Conservation (phyloP, 805 yeast species). For the Metschnikowia noctiluminum region DNA sequence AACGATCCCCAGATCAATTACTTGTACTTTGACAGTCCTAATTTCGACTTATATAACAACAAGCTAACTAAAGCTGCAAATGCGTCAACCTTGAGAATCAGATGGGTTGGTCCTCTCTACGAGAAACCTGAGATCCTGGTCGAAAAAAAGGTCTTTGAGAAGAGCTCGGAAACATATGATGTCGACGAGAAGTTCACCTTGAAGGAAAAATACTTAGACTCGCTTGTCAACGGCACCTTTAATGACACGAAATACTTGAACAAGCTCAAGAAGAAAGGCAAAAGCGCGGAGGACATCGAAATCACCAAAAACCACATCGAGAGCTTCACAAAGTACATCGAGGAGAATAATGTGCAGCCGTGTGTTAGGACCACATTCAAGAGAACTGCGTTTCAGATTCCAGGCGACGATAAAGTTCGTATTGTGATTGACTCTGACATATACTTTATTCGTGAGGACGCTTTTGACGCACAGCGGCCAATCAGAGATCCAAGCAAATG, state of each 20-base stretch:
- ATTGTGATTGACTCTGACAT: slow-evolving; percentile 88
- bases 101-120: slow-evolving; percentile 84
- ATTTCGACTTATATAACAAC: slow-evolving; percentile 82
- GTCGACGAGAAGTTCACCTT: slow-evolving; percentile 61
- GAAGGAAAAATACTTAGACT: slow-evolving; percentile 79
- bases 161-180: slow-evolving; percentile 48
- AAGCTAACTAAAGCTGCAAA: slow-evolving; percentile 68
- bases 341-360: slow-evolving; percentile 71
- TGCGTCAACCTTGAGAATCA: slow-evolving; percentile 74
- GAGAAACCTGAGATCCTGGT: slow-evolving; percentile 75
- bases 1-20: slow-evolving; percentile 74
- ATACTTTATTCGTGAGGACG: slow-evolving; percentile 83
- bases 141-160: slow-evolving; percentile 75
- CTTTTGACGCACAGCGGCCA: slow-evolving; percentile 80
- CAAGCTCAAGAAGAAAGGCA: slow-evolving; percentile 62
- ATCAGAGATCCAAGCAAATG: slow-evolving; percentile 84
- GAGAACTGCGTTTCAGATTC: slow-evolving; percentile 95
- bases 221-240: slow-evolving; percentile 58
- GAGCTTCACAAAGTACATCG: slow-evolving; percentile 60
- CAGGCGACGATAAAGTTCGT: slow-evolving; percentile 92
- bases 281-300: slow-evolving; percentile 49
- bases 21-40: slow-evolving; percentile 79
- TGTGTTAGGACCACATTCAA: slow-evolving; percentile 81
- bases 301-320: slow-evolving; percentile 53
- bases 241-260: slow-evolving; percentile 47